These are phyloP conservation scores for Limnanthes douglasii DNA, from an alignment of 345 rosid genomes.

Conservation along the genomic window DNA sequence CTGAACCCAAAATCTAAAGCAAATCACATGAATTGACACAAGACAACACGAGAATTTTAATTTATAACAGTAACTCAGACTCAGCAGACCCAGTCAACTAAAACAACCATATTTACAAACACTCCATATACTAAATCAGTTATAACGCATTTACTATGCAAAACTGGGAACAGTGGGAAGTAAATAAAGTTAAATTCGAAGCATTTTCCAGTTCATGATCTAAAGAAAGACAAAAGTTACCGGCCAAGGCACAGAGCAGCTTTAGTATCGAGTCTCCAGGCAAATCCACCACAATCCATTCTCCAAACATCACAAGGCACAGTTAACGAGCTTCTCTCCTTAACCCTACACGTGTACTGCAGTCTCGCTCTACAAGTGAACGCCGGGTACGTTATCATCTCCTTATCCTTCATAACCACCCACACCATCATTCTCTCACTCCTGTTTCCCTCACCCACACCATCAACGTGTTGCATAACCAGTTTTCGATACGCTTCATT, in stretches of 20 bases:
- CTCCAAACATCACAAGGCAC: conserved; percentile 86
- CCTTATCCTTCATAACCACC: conserved; percentile 42
- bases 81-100: too few species aligned
- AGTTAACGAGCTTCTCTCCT: conserved; percentile 34
- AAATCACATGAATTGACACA: too few species aligned
- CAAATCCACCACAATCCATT: conserved; percentile 63
- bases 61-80: too few species aligned
- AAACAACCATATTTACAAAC: too few species aligned
- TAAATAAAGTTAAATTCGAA: too few species aligned
- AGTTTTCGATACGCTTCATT: conserved; percentile 49
- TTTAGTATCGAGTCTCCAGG: conserved; percentile 73
- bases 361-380: conserved; percentile 64
- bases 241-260: conserved; percentile 59
- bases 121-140: too few species aligned
- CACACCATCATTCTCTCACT: conserved; percentile 29
- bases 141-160: too few species aligned
- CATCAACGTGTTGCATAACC: conserved; percentile 24
- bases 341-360: conserved; percentile 35
- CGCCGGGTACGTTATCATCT: conserved; percentile 22
- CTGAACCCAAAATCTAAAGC: too few species aligned
- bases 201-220: too few species aligned
- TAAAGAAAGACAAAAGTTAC: conserved; percentile 9
- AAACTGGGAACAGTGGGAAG: too few species aligned
- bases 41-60: too few species aligned
- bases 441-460: conserved; percentile 10